phyloP scores from a whole-genome alignment of 2,329 filamentous ascomycete species.

The Penicillium rolfsii region DNA sequence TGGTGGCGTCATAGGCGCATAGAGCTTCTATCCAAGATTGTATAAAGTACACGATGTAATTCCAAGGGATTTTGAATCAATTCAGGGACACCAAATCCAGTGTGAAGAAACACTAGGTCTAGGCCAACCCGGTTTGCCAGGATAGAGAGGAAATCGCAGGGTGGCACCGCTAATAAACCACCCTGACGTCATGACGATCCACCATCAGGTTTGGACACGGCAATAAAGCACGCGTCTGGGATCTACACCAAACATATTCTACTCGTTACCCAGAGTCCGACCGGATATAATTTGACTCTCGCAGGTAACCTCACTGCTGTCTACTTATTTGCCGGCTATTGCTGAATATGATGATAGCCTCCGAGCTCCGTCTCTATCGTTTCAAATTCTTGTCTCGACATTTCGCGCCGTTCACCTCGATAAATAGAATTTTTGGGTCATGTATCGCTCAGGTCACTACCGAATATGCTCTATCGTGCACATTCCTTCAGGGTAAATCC shows the following conservation, averaged over 20 bases:
- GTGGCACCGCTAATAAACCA: background rate
- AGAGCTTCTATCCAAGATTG: background rate
- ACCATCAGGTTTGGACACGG: background rate
- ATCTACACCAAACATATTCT: background rate
- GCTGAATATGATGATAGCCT: background rate
- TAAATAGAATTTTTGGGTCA: background rate
- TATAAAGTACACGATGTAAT: background rate
- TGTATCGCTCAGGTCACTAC: background rate
- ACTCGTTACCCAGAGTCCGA: background rate
- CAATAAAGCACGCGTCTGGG: background rate
- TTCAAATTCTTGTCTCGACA: background rate
- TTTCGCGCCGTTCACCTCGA: background rate
- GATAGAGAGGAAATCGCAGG: background rate
- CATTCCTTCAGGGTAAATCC: conserved; percentile 28
- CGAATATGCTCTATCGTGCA: background rate
- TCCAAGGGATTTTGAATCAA: background rate
- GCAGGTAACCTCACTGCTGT: too few species aligned
- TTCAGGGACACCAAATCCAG: background rate
- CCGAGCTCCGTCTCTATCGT: background rate
- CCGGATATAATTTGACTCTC: background rate
- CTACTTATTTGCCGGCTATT: too few species aligned
- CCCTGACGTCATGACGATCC: conserved; percentile 1
- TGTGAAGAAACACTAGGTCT: background rate
- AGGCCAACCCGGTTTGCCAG: conserved; percentile 3
- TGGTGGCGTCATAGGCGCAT: conserved; percentile 7